Evolutionary conservation across 139 green algal species (phyloP), one percentile per base, ranked within the genome.

Genomic region (Cymbomonas tetramitiformis): DNA sequence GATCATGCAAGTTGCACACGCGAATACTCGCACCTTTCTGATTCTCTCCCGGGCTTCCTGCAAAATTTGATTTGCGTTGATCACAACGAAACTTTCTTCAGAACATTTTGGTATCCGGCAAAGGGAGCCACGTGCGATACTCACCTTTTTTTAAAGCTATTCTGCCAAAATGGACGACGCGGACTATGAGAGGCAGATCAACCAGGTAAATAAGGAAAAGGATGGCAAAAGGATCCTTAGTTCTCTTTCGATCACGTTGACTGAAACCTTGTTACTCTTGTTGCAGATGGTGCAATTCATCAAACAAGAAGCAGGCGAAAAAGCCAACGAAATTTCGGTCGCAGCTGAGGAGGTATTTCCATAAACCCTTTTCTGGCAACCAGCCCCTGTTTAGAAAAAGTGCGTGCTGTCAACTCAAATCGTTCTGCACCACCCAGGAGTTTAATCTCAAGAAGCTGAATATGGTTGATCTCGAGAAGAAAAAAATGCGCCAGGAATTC

Each of bases 391-490:
- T 12, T 43, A 10, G 36, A n/a, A n/a, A n/a, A n/a, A n/a, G 36
- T 43, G 10, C 10, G 10, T 43, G 10, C 10, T 12, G 36, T 12
- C 10, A 43, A 43, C 36, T 10, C 36, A 10, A 12, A 10, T 12
- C 36, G 10, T 10, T 43, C 36, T 12, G 10, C 36, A 12, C 12
- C 36, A 12, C 47, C 44, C 75, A 89, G 85, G 88, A 97, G 69
- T 97, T 96, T 69, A 95, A 96, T 71, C 83, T 96, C 25, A 84
- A 94, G 62, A 96, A 96, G 75, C 71, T 95, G 56, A 81, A 96
- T 70, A 62, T 98, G 32, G 70, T 98, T 23, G 92, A 98, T 63
- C 72, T 82, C 19, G 91, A 98, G 70, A 98, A 98, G 73, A 65
- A 74, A 2, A 86, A 86, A 38, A 88, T 98, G 51, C 62, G 80